phyloP scores from a whole-genome alignment of 208 protist species.

The Acanthamoeba sp. region DNA sequence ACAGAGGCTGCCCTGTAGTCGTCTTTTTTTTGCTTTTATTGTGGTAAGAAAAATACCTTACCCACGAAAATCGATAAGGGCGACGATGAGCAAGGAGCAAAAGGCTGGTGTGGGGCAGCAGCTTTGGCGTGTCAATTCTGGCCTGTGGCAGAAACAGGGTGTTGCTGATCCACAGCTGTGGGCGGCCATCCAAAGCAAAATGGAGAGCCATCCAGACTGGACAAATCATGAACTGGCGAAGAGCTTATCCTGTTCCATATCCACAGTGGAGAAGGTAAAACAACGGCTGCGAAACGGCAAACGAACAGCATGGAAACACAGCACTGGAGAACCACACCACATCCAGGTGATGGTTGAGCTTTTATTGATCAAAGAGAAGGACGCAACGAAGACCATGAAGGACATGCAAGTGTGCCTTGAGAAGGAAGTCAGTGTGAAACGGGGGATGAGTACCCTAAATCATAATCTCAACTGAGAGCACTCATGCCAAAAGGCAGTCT shows the following conservation, averaged over 20 bases:
- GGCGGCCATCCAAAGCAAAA: not conserved
- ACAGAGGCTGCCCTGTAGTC: too few relatives aligned
- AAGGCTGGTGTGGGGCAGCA: too few relatives aligned
- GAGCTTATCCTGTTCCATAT: not conserved
- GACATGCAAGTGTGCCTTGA: not conserved
- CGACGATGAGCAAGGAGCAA: too few relatives aligned
- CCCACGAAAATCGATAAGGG: too few relatives aligned
- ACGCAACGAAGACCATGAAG: not conserved
- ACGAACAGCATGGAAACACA: not conserved
- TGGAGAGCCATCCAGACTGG: not conserved
- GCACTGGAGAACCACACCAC: not conserved
- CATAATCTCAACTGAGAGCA: not conserved
- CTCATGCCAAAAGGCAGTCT: not conserved
- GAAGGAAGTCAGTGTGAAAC: not conserved
- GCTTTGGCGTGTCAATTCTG: too few relatives aligned
- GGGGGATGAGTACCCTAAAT: not conserved
- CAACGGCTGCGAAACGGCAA: not conserved
- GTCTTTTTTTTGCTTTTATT: too few relatives aligned
- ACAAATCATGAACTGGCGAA: not conserved
- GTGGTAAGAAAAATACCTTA: too few relatives aligned
- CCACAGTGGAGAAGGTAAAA: not conserved
- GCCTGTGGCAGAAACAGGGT: too few relatives aligned
- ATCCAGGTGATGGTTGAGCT: not conserved
- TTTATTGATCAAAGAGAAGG: not conserved
- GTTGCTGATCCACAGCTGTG: too few relatives aligned